Evolutionary conservation across 1,284 basidiomycete genomes (phyloP), one percentile per base, ranked within the genome.

Genomic region (Ustilago sp.): DNA sequence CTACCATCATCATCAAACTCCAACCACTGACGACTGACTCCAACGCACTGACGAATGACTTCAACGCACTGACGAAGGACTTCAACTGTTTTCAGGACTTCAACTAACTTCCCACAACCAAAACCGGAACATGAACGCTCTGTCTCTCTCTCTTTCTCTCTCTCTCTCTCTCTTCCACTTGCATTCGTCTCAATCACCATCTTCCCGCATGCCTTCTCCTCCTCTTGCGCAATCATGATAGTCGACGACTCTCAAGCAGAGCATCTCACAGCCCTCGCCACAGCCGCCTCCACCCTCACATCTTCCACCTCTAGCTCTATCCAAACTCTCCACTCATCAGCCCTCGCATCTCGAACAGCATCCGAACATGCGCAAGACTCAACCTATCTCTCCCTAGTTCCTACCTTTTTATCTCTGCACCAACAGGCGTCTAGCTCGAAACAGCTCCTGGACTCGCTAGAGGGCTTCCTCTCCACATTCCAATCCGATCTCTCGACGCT

Each of bases 401-500:
- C 58, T n/a, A 68, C 61, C 39, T 55, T 64, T 54, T 36, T 71
- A 19, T 75, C 76, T 9, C 66, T 72, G n/a, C 73, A 80, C 73
- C 94, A 93, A 90, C 91, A 52, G 93, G 93, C 83, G 88, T 92
- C 56, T 88, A 89, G 75, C 89, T 98, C 47, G 4, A 70, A 68
- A 35, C 55, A 67, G 50, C 66, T 78, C 28, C 88, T 98, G 53
- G 91, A 93, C 75, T 93, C 93, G 0, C 89, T 99, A 4, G 92
- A 95, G 77, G 89, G 90, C 2, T 98, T 98, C 86, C 89, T 98
- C 11, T 94, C 94, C 2, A 96, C 94, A 0, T 99, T 99, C 82
- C 95, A 98, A 86, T 92, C 90, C 77, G 95, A 99, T 87, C 89
- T 99, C 6, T 93, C 93, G 4, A 91, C 92, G 2, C 95, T 98